Evolutionary conservation across 352 stramenopile genomes (phyloP).

Genomic region (Phytophthora sojae): DNA sequence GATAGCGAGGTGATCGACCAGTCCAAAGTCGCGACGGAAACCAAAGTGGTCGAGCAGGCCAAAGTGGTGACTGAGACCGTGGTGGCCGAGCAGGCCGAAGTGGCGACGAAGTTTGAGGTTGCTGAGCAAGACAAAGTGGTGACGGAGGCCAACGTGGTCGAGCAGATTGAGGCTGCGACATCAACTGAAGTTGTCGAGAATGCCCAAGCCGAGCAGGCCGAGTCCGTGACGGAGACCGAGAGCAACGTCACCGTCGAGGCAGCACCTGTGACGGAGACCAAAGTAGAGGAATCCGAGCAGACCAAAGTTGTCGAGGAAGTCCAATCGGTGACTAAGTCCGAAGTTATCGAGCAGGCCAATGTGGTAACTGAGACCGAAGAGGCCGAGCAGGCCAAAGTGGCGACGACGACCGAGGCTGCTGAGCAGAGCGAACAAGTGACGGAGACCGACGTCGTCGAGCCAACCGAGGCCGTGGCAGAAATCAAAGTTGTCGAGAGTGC

Average conservation of each 20-base stretch:
- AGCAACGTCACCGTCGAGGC: not conserved
- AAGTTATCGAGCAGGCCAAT: not conserved
- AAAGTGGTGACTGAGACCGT: no score
- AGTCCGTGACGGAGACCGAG: not conserved
- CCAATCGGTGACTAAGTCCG: not conserved
- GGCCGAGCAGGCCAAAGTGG: not conserved
- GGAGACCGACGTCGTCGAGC: no score
- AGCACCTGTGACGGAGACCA: not conserved
- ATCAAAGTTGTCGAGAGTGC: no score
- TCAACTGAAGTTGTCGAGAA: not conserved
- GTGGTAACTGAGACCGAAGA: not conserved
- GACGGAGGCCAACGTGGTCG: not conserved
- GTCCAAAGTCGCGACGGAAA: not conserved
- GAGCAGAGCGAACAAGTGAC: no score
- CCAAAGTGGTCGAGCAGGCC: no score
- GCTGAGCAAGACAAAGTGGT: not conserved
- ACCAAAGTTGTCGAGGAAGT: constrained; percentile 1
- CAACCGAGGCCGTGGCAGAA: not conserved
- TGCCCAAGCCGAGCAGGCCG: no score
- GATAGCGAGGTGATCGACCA: no score
- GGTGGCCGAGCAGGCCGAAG: no score
- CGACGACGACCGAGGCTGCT: no score
- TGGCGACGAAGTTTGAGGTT: no score
- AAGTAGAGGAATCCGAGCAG: constrained; percentile 4
- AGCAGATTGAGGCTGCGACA: not conserved